Evolutionary conservation across 1,284 basidiomycete species (phyloP).

Genomic region (Cutaneotrichosporon cavernicola): DNA sequence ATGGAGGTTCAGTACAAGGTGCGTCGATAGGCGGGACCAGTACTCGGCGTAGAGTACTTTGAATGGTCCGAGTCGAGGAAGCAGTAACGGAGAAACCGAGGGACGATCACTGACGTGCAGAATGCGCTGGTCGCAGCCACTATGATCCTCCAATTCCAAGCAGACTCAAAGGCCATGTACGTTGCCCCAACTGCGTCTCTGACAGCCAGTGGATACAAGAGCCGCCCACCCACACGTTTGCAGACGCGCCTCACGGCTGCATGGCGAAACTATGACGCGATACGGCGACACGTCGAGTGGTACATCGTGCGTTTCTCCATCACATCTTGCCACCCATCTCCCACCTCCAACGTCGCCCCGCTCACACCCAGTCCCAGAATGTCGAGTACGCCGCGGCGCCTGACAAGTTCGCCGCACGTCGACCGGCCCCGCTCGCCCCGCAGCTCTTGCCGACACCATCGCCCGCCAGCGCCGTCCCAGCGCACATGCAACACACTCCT

Average conservation of each 20-base stretch:
- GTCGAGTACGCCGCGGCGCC: constrained; percentile 23
- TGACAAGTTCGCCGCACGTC: constrained; percentile 27
- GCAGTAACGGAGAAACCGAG: neutral
- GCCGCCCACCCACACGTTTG: constrained; percentile 26
- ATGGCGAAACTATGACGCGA: constrained; percentile 36
- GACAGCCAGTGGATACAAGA: constrained; percentile 18
- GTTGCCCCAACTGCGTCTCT: constrained; percentile 1
- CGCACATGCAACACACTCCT: constrained; percentile 18
- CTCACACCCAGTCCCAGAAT: constrained; percentile 17
- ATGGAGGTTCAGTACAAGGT: constrained; percentile 37
- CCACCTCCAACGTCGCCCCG: neutral
- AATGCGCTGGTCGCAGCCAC: constrained; percentile 33
- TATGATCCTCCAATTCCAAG: constrained; percentile 33
- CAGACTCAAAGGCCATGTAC: constrained; percentile 30
- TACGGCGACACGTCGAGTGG: constrained; percentile 35
- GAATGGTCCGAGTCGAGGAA: neutral
- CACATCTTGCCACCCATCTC: constrained; percentile 10
- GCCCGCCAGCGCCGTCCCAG: constrained; percentile 18
- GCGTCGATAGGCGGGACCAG: constrained; percentile 1
- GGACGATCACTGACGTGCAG: constrained; percentile 19
- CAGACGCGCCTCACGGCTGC: constrained; percentile 26
- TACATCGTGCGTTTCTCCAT: constrained; percentile 28
- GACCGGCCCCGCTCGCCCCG: constrained; percentile 25
- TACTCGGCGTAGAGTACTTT: too few relatives aligned
- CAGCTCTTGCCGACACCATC: constrained; percentile 23